Evolutionary conservation across 1,284 basidiomycete genomes (phyloP).

Genomic region (Ustilago shanxiensis): DNA sequence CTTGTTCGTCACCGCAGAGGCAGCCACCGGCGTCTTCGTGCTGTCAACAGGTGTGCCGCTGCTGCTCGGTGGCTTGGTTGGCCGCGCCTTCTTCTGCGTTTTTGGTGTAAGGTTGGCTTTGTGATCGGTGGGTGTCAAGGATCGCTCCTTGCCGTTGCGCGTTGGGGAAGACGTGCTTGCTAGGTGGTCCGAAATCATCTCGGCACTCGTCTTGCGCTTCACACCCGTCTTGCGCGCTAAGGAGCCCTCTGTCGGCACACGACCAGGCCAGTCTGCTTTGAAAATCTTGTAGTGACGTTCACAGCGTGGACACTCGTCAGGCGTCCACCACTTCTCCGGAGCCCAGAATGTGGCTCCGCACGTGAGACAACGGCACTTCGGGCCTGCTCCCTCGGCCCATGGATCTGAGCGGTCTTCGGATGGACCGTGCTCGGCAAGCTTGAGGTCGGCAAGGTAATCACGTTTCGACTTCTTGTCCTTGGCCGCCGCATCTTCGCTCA

Average conservation of each 20-base stretch:
- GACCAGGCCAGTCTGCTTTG: slow-evolving; percentile 66
- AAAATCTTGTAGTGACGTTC: slow-evolving; percentile 69
- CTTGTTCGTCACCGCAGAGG: slow-evolving; percentile 5
- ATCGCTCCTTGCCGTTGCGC: slow-evolving; percentile 44
- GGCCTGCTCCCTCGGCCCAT: slow-evolving; percentile 51
- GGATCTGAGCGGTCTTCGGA: slow-evolving; percentile 54
- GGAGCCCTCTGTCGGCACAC: slow-evolving; percentile 45
- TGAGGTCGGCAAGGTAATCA: slow-evolving; percentile 42
- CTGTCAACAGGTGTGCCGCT: slow-evolving; percentile 7
- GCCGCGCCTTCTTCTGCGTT: slow-evolving; percentile 29
- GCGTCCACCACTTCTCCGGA: slow-evolving; percentile 68
- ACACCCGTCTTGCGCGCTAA: slow-evolving; percentile 40
- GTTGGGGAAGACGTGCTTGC: slow-evolving; percentile 35
- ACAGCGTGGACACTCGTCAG: slow-evolving; percentile 67
- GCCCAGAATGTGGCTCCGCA: slow-evolving; percentile 65
- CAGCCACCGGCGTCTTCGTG: not conserved
- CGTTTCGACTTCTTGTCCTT: slow-evolving; percentile 46
- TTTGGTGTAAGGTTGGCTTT: slow-evolving; percentile 30
- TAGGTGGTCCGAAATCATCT: slow-evolving; percentile 44
- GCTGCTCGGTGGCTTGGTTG: slow-evolving; percentile 13
- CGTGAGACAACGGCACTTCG: slow-evolving; percentile 60
- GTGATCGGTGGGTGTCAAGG: slow-evolving; percentile 33
- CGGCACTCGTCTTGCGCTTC: slow-evolving; percentile 44
- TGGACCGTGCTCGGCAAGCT: slow-evolving; percentile 50
- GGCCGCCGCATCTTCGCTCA: slow-evolving; percentile 23